phyloP scores from a whole-genome alignment of 257 asterid species.

The Misopates orontium region DNA sequence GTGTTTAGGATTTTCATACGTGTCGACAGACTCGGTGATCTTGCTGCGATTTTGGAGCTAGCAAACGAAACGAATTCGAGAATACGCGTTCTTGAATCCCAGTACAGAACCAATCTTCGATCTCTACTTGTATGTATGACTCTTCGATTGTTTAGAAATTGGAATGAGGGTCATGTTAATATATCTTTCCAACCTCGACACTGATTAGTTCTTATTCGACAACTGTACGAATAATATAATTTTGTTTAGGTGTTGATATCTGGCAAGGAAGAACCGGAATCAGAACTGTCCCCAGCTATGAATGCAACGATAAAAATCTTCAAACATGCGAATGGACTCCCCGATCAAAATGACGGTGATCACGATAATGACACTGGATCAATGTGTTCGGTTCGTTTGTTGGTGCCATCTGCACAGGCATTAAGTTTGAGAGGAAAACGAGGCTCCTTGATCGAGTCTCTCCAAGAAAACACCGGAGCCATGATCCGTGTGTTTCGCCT shows the following conservation, averaged over 20 bases:
- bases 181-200: no score
- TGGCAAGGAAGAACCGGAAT: conserved; percentile 80
- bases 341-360: conserved; percentile 45
- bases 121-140: no score
- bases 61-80: no score
- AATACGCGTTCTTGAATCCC: no score
- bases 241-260: conserved; percentile 65
- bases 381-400: conserved; percentile 51
- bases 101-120: no score
- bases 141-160: no score
- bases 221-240: no score
- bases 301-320: conserved; percentile 63
- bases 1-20: no score
- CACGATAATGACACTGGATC: conserved; percentile 40
- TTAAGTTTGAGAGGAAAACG: conserved; percentile 70
- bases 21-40: no score
- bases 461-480: conserved; percentile 69
- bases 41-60: no score
- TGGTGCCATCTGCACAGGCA: conserved; percentile 74
- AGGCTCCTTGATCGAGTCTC: conserved; percentile 67
- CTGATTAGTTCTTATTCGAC: no score
- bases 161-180: no score
- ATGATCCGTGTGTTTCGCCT: conserved; percentile 61
- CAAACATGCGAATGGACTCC: conserved; percentile 62
- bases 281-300: conserved; percentile 71